Evolutionary conservation across 129 eudicot species (phyloP), one percentile per base, ranked within the genome.

Genomic region (Flaveria ramosissima): DNA sequence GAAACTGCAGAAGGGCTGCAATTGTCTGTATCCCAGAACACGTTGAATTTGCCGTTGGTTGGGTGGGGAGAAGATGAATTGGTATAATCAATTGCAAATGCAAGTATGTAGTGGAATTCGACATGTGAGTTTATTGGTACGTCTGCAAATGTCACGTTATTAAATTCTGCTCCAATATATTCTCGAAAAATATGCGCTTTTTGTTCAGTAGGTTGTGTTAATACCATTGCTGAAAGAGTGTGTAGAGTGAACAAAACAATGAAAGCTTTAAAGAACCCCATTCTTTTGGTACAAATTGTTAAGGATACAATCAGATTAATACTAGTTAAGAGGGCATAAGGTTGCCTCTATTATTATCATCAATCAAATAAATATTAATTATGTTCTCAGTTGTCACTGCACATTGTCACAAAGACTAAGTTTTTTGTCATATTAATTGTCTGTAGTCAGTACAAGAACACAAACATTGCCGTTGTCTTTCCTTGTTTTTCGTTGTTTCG

Each of bases 81-180:
- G 16, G 90, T 83, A 46, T 91, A 86, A 16, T 83, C 85, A 11
- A 86, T 80, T 48, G 83, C 90, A n/a, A 80, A 86, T 1, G 90
- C 73, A 12, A 86, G 85, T 69, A 86, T 80, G 69, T 80, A 86
- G 48, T 86, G 85, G 79, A 83, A 83, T 7, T 72, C 70, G 11
- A 78, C 81, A 12, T 77, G 56, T 1, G 83, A 60, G 82, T 83
- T 83, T 19, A 86, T 74, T 4, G 90, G 87, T 13, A 86, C 85
- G 16, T 86, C 87, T 1, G 80, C 67, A 10, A 83, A 80, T 36
- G 41, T 77, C 73, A 86, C 84, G 13, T 63, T 57, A 7, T 86
- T 81, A 42, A 50, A 76, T 51, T 86, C 91, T 0, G 97, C 93
- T 51, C 93, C 97, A 1, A 91, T 88, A 80, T 91, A 91, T 65